Base-by-base conservation (phyloP, 352 stramenopile genomes). In the Phytophthora cactorum region DNA sequence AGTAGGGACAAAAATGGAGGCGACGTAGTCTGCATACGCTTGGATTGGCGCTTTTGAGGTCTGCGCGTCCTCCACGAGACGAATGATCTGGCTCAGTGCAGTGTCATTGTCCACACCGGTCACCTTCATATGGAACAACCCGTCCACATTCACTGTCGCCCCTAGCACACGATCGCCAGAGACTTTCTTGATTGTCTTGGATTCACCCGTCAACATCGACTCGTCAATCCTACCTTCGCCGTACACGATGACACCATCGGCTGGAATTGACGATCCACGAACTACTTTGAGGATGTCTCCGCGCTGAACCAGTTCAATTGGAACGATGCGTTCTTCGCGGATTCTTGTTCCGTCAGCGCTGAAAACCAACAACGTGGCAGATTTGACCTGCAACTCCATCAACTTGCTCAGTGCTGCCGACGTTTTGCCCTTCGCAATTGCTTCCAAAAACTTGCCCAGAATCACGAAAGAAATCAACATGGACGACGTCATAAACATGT, bases 381-480 rank as follows among this genome's bases (percentile, higher is more conserved):
- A 96, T 66, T 98, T 97, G 17, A 97, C 92, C 66, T 98, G 93
- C 47, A 99, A 77, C 56, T 98, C 92, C 64, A 99, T 93, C 32
- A 99, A 81, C 53, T 98, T 97, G 50, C 91, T 96, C 44, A 99
- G 79, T 5, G 98, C 98, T 59, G 97, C 86, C 3, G 86, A 97
- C 10, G 97, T 99, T 50, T 95, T 91, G 0, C 89, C 89, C 73
- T 98, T 98, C 0, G 95, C 96, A 62, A 97, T 91, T 0, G 89
- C 81, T 72, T 99, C 96, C 50, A 99, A 78, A 70, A 93, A 99
- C 77, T 99, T 99, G 52, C 98, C 98, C 3, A 99, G 56, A 15
- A 99, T 81, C 32, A 99, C 97, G 68, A 99, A 99, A 15, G 96
- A 91, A 59, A 99, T 92, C 27, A 99, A 82, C 80, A 99, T 97